Percentiles rank a stretch among this genome's conserved stretches.
Evolutionary conservation across 2,329 filamentous ascomycete genomes (phyloP).

Genomic region (Canariomyces notabilis): DNA sequence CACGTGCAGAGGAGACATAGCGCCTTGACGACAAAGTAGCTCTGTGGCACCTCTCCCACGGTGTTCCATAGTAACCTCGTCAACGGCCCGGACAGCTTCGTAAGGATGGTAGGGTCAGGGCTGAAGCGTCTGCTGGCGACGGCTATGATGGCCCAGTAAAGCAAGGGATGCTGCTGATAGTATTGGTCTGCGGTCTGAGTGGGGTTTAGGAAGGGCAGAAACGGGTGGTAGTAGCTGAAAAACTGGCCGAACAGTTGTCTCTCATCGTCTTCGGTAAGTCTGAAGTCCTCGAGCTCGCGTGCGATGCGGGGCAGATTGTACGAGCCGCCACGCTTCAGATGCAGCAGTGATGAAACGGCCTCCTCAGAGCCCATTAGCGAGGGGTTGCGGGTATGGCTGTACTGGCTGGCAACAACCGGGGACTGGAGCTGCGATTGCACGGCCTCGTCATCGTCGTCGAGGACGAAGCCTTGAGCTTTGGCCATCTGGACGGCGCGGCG

Average conservation of each 20-base stretch:
- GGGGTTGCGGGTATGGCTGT: slow-evolving; percentile 56
- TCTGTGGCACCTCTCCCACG: slow-evolving; percentile 70
- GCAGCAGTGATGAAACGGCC: slow-evolving; percentile 60
- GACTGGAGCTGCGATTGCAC: slow-evolving; percentile 51
- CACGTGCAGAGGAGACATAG: slow-evolving; percentile 75
- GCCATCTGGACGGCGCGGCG: slow-evolving; percentile 58
- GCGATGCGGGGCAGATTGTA: slow-evolving; percentile 56
- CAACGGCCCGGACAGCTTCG: slow-evolving; percentile 61
- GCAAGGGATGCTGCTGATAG: slow-evolving; percentile 68
- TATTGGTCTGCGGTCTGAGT: slow-evolving; percentile 65
- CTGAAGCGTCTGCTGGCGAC: slow-evolving; percentile 69
- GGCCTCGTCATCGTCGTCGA: slow-evolving; percentile 51
- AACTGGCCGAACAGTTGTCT: slow-evolving; percentile 66
- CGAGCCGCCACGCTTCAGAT: slow-evolving; percentile 60
- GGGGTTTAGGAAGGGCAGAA: slow-evolving; percentile 68
- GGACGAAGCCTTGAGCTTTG: slow-evolving; percentile 53
- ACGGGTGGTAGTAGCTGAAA: slow-evolving; percentile 71
- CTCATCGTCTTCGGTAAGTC: slow-evolving; percentile 59
- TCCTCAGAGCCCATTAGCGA: slow-evolving; percentile 65
- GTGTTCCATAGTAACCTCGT: slow-evolving; percentile 72
- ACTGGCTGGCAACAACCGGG: slow-evolving; percentile 53
- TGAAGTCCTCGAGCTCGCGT: slow-evolving; percentile 58
- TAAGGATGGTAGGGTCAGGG: slow-evolving; percentile 58
- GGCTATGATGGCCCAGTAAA: slow-evolving; percentile 81
- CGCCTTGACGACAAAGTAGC: slow-evolving; percentile 76